A percentile compares a stretch with the other conserved stretches of the same genome.
Conservation (phyloP, 768 basidiomycete genomes). For the Leccinum uliginosum region DNA sequence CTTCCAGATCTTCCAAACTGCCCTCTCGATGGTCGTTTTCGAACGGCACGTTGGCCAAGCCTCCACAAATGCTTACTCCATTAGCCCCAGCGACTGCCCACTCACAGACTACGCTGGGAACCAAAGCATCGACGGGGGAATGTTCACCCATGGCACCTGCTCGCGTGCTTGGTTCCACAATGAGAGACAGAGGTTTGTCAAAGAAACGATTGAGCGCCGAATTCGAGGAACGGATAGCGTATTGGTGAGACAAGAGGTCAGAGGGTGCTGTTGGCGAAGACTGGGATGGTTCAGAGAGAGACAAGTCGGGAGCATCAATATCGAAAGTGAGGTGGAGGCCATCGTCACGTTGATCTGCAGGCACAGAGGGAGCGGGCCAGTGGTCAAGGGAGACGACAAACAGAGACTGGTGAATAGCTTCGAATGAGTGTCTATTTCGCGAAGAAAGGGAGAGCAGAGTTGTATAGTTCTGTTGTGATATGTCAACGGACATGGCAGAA, state of each 20-base stretch:
- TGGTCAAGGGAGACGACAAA: slow-evolving; percentile 82
- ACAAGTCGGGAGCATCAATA: slow-evolving; percentile 16
- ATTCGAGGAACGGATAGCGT: slow-evolving; percentile 62
- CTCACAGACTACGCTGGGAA: slow-evolving; percentile 83
- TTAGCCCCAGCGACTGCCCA: slow-evolving; percentile 53
- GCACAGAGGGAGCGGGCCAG: slow-evolving; percentile 41
- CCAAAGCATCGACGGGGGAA: slow-evolving; percentile 83
- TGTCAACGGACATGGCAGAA: neutral
- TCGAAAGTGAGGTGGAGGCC: slow-evolving; percentile 32
- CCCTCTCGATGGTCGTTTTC: slow-evolving; percentile 3
- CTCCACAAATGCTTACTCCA: slow-evolving; percentile 35
- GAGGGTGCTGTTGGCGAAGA: slow-evolving; percentile 8
- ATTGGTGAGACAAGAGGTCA: slow-evolving; percentile 67
- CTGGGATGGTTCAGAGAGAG: slow-evolving; percentile 7
- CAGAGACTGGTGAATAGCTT: slow-evolving; percentile 66
- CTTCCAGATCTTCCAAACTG: slow-evolving; percentile 5
- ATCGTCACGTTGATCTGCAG: slow-evolving; percentile 16
- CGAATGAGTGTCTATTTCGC: slow-evolving; percentile 54
- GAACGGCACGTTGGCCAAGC: slow-evolving; percentile 41
- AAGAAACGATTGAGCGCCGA: slow-evolving; percentile 80
- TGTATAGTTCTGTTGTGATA: slow-evolving; percentile 50
- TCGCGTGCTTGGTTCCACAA: slow-evolving; percentile 80
- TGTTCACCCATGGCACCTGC: slow-evolving; percentile 90
- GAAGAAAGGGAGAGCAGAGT: slow-evolving; percentile 66
- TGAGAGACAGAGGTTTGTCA: slow-evolving; percentile 80